Conservation (phyloP, 2,329 filamentous ascomycete genomes). For the Massarina eburnea region DNA sequence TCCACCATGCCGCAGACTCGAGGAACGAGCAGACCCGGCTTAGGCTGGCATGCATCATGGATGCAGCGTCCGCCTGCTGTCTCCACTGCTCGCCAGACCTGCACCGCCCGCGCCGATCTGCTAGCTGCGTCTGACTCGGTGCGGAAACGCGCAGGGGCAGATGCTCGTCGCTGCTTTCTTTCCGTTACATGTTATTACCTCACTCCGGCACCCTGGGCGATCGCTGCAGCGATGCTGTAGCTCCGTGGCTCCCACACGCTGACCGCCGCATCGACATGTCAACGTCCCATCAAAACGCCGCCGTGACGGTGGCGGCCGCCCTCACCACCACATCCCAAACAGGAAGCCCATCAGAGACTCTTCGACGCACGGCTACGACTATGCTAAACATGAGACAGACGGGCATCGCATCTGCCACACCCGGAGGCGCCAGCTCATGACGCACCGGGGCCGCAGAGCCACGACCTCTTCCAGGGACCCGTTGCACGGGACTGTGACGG, state of each 20-base stretch:
- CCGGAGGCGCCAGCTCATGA: slow-evolving; percentile 18
- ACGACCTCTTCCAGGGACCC: slow-evolving; percentile 26
- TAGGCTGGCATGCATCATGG: slow-evolving; percentile 2
- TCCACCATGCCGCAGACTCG: slow-evolving; percentile 29
- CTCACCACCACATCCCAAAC: too few relatives aligned
- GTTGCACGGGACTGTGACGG: slow-evolving; percentile 32
- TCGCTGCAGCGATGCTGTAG: slow-evolving; percentile 21
- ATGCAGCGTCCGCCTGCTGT: slow-evolving; percentile 15
- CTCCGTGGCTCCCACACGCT: slow-evolving; percentile 16
- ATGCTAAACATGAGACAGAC: slow-evolving; percentile 20
- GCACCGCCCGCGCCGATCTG: slow-evolving; percentile 28
- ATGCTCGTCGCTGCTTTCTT: too few relatives aligned
- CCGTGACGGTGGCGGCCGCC: slow-evolving; percentile 18
- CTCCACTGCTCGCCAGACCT: slow-evolving; percentile 15
- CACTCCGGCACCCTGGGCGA: too few relatives aligned
- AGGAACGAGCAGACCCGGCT: slow-evolving; percentile 34
- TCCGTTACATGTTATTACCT: too few relatives aligned
- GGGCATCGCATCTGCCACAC: slow-evolving; percentile 21
- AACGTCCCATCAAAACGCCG: slow-evolving; percentile 29
- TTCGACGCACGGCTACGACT: slow-evolving; percentile 1
- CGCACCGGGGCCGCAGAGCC: slow-evolving; percentile 10
- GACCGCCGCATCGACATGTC: slow-evolving; percentile 33
- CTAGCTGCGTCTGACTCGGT: slow-evolving; percentile 36
- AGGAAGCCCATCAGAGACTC: slow-evolving; percentile 10
- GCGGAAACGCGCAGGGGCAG: slow-evolving; percentile 30